These are phyloP conservation scores for Septoria petroselini DNA, from an alignment of 2,329 filamentous ascomycete genomes.

Conservation along the genomic window DNA sequence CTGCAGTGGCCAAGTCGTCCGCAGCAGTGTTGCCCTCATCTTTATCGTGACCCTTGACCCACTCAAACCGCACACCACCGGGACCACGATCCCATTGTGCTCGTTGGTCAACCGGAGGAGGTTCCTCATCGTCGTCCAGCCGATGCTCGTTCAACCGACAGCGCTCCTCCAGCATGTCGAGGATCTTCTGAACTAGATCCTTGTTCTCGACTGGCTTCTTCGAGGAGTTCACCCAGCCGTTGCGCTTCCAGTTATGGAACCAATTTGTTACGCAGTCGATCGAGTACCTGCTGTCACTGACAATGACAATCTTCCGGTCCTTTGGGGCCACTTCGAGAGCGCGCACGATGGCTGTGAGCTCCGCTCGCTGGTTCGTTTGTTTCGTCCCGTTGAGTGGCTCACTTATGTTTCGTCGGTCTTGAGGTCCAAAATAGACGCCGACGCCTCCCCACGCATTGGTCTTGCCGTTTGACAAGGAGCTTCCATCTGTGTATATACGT, in stretches of 20 bases:
- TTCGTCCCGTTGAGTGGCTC: constrained; percentile 69
- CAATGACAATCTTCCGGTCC: constrained; percentile 68
- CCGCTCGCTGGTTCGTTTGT: constrained; percentile 96
- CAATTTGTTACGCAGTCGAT: constrained; percentile 87
- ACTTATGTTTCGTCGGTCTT: constrained; percentile 59
- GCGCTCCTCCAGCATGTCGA: constrained; percentile 65
- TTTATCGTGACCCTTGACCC: constrained; percentile 82
- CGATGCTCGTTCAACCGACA: constrained; percentile 33
- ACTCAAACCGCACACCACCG: constrained; percentile 60
- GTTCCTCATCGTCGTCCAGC: constrained; percentile 18
- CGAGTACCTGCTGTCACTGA: constrained; percentile 85
- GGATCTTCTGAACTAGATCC: constrained; percentile 73
- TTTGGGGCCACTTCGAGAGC: constrained; percentile 73
- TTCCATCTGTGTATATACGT: constrained; percentile 63
- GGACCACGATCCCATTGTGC: constrained; percentile 37
- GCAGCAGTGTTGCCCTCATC: constrained; percentile 75
- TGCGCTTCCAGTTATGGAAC: constrained; percentile 71
- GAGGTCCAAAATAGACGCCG: constrained; percentile 63
- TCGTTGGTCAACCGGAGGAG: constrained; percentile 18
- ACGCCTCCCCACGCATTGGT: constrained; percentile 57
- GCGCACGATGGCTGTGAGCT: constrained; percentile 81
- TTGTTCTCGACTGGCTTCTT: constrained; percentile 77
- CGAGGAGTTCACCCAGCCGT: constrained; percentile 72
- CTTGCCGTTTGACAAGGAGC: constrained; percentile 58
- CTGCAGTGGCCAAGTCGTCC: constrained; percentile 70